Base-by-base conservation (phyloP, 331 rosid genomes). In the Malus hybrid region DNA sequence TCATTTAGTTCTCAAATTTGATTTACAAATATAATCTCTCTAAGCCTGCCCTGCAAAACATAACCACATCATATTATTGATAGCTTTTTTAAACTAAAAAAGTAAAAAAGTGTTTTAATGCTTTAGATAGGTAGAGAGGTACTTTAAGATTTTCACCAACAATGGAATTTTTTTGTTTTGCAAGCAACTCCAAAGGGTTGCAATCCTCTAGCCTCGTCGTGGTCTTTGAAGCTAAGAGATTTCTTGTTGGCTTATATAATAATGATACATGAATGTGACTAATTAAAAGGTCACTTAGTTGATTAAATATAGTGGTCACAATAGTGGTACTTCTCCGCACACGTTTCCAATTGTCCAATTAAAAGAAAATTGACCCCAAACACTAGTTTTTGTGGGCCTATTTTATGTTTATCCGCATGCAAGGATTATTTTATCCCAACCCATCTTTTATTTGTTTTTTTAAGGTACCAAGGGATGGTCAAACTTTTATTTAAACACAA, bases 321-420 rank as follows among this genome's bases (percentile, higher is more conserved):
- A 13, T n/a, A 0, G 34, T 34, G 16, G 18, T 20, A 34, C 46
- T 48, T 48, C 5, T 56, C 33, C 33, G 8, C 39, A 33, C 65
- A 56, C 53, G 75, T 53, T 0, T 10, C 5, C 20, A 15, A 50
- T 48, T 10, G 5, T 70, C 48, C 8, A 19, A 66, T 10, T 66
- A 5, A 10, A 19, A 10, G 24, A 39, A 19, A 19, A 1, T 34
- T 10, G 70, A 66, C 52, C 50, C 26, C 6, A 66, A 19, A 10
- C 70, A 19, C 9, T 22, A 61, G 15, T 8, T 81, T 58, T 77
- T 72, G 68, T 34, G 39, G 62, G 79, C 75, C 74, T 48, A 7
- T 0, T 14, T 66, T 71, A 66, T 73, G 86, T 69, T 86, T 88
- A 86, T 88, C 88, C 77, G 36, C 65, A 32, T 68, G 71, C 68